Base-by-base conservation (phyloP, 257 asterid genomes). In the Solanum pinnatisectum region DNA sequence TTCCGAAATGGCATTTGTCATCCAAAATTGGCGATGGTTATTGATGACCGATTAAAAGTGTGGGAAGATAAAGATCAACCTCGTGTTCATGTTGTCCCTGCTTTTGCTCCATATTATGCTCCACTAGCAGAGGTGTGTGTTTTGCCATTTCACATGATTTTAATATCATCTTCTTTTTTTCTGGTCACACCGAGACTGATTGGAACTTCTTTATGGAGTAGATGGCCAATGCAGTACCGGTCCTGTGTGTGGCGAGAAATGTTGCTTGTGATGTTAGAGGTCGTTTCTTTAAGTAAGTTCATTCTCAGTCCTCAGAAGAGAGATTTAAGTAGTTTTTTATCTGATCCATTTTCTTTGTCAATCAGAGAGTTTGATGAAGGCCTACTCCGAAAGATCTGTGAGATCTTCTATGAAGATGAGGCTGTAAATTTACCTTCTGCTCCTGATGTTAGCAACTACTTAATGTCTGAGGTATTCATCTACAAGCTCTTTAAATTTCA, bases 61-160 rank as follows among this genome's bases (percentile, higher is more conserved):
- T 97, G 99, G 99, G 99, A 97, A 85, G 99, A 96, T 77, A 97
- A 93, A 93, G 99, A 97, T 89, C 99, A 97, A 89, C 95, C 98
- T 88, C 98, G 98, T 81, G 99, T 97, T 87, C 99, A 97, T 56
- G 99, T 95, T 32, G 99, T 97, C 84, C 99, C 99, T 91, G 91
- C 99, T 79, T 97, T 97, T 92, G 93, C 96, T 90, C 99, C 99
- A 78, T 97, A 97, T 92, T 95, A 92, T 94, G 98, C 99, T 86
- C 99, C 99, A 27, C 99, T 94, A 89, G 99, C 99, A 40, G 99
- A 97, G 99, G 99, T 97, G 91, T 87, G 84, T 23, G 71, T n/a
- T 30, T 83, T 87, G 3, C 86, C 52, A 77, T 72, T 25, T 39
- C 35, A 67, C 59, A 87, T 89, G 74, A 33, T 70, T 90, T 87